A percentile compares a stretch with the other conserved stretches of the same genome.
Evolutionary conservation across 176 grass and related monocot genomes (phyloP).

Genomic region (Musa schizocarpa): DNA sequence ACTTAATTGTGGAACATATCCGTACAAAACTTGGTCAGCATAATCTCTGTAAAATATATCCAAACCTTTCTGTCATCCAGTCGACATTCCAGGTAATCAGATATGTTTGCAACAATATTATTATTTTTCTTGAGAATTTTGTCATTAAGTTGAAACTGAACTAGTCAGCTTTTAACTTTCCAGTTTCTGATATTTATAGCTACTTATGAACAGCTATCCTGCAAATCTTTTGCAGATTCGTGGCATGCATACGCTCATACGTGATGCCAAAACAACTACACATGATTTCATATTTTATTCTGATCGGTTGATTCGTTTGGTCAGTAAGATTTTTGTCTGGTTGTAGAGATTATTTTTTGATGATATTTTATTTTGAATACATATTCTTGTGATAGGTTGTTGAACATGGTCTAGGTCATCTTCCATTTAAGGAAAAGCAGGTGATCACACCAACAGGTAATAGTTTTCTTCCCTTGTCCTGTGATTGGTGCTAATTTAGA

Average conservation of each 20-base stretch:
- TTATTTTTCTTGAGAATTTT: slow-evolving; percentile 14
- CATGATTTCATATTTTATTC: slow-evolving; percentile 97
- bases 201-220: neutral
- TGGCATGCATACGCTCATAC: slow-evolving; percentile 96
- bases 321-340: slow-evolving; percentile 18
- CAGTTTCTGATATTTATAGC: slow-evolving; percentile 8
- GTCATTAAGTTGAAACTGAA: neutral
- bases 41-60: slow-evolving; percentile 83
- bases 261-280: slow-evolving; percentile 57
- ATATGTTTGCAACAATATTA: neutral
- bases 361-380: neutral
- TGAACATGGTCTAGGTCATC: slow-evolving; percentile 80
- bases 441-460: slow-evolving; percentile 72
- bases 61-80: slow-evolving; percentile 67
- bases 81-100: slow-evolving; percentile 87
- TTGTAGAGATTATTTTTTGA: slow-evolving; percentile 14
- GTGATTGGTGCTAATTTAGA: neutral
- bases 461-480: neutral
- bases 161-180: neutral
- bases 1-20: slow-evolving; percentile 92
- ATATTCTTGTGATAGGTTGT: slow-evolving; percentile 58
- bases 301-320: slow-evolving; percentile 88
- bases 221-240: slow-evolving; percentile 45
- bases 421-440: slow-evolving; percentile 96
- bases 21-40: slow-evolving; percentile 82